These are phyloP conservation scores for Boletus tomentosulus DNA, from an alignment of 768 basidiomycete species.

Conservation along the genomic window DNA sequence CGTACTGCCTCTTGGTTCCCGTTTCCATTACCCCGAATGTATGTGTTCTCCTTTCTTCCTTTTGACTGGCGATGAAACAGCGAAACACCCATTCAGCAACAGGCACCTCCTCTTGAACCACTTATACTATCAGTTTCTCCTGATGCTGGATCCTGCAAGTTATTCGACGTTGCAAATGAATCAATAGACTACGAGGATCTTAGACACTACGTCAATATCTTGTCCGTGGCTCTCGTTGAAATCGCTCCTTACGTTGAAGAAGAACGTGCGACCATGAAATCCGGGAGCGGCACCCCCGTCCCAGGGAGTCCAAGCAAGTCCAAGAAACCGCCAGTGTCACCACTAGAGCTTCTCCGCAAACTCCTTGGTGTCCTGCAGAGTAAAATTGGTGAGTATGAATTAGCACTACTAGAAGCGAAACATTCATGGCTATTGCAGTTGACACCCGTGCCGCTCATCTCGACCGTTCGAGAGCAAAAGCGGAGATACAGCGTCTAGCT, in stretches of 20 bases:
- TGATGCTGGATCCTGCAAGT: slow-evolving; percentile 35
- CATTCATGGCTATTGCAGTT: slow-evolving; percentile 33
- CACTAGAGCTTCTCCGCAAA: slow-evolving; percentile 46
- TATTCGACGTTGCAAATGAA: slow-evolving; percentile 52
- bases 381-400: slow-evolving; percentile 50
- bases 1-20: slow-evolving; percentile 35
- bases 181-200: slow-evolving; percentile 62
- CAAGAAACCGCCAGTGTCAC: slow-evolving; percentile 33
- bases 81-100: slow-evolving; percentile 30
- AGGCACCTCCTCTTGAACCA: slow-evolving; percentile 48
- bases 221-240: slow-evolving; percentile 56
- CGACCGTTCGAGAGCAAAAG: slow-evolving; percentile 73
- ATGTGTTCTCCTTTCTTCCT: slow-evolving; percentile 1
- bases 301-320: slow-evolving; percentile 25
- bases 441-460: slow-evolving; percentile 73
- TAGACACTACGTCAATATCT: slow-evolving; percentile 49
- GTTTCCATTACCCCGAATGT: slow-evolving; percentile 7
- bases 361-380: slow-evolving; percentile 53
- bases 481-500: slow-evolving; percentile 57
- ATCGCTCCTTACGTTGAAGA: slow-evolving; percentile 52
- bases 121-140: slow-evolving; percentile 49
- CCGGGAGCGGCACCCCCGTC: slow-evolving; percentile 4
- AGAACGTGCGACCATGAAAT: slow-evolving; percentile 33
- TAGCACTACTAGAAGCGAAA: neutral
- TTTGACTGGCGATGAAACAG: neutral